Evolutionary conservation across 1,284 basidiomycete species (phyloP).

Genomic region (Malassezia nana): DNA sequence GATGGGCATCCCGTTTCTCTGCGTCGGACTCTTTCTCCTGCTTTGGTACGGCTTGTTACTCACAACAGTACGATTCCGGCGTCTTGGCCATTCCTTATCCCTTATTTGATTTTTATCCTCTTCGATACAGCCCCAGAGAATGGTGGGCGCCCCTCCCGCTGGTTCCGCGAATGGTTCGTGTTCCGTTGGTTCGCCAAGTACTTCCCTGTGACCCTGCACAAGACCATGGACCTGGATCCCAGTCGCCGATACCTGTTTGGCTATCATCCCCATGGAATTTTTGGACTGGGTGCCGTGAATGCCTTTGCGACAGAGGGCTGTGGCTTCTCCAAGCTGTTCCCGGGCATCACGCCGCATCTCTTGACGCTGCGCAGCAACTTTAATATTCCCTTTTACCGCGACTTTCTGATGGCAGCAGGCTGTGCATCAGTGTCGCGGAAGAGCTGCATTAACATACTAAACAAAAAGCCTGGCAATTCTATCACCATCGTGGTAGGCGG

Average conservation of each 20-base stretch:
- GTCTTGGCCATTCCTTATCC: constrained; percentile 71
- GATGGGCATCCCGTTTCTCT: constrained; percentile 68
- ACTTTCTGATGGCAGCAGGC: constrained; percentile 64
- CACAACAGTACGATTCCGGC: constrained; percentile 67
- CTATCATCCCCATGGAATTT: constrained; percentile 42
- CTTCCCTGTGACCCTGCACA: constrained; percentile 61
- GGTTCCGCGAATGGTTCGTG: constrained; percentile 62
- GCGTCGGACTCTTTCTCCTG: constrained; percentile 62
- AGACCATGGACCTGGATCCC: constrained; percentile 63
- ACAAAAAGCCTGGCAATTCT: constrained; percentile 52
- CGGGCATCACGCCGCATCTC: constrained; percentile 82
- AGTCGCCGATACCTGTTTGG: constrained; percentile 88
- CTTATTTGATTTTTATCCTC: constrained; percentile 73
- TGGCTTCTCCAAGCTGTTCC: constrained; percentile 80
- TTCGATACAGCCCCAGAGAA: constrained; percentile 64
- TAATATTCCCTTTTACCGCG: constrained; percentile 81
- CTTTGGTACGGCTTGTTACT: constrained; percentile 60
- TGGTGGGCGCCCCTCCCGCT: constrained; percentile 67
- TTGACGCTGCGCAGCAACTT: constrained; percentile 81
- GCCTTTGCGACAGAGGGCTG: constrained; percentile 92
- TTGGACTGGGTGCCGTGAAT: constrained; percentile 65
- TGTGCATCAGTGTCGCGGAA: constrained; percentile 82
- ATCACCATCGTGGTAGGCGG: constrained; percentile 96
- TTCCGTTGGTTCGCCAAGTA: constrained; percentile 84
- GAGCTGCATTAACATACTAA: constrained; percentile 80